phyloP scores from a whole-genome alignment of 306 rosid species.

The Delonix regia region DNA sequence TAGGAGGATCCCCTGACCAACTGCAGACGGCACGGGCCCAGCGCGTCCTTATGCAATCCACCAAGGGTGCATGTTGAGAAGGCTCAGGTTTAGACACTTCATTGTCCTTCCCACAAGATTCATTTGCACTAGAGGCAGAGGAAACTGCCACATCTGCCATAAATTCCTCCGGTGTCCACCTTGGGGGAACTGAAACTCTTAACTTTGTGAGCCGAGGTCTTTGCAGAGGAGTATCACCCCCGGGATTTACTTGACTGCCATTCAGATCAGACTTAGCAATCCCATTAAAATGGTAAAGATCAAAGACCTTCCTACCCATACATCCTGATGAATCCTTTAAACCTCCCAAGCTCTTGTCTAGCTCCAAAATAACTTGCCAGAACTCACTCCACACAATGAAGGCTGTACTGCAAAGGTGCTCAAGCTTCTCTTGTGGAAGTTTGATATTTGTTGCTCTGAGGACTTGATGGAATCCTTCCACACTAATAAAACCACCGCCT shows the following conservation, averaged over 20 bases:
- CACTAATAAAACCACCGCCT: conserved; percentile 95
- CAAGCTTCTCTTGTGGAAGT: conserved; percentile 74
- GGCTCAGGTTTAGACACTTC: conserved; percentile 82
- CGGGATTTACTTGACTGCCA: conserved; percentile 63
- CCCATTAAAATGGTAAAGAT: conserved; percentile 93
- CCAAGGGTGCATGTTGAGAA: conserved; percentile 91
- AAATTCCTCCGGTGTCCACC: conserved; percentile 98
- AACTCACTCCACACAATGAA: conserved; percentile 97
- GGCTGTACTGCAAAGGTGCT: conserved; percentile 76
- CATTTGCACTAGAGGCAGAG: conserved; percentile 57
- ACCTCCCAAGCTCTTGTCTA: conserved; percentile 88
- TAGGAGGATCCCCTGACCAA: conserved; percentile 94
- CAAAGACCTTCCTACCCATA: conserved; percentile 96
- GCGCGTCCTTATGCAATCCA: conserved; percentile 92
- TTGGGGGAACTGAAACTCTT: conserved; percentile 93
- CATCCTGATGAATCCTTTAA: conserved; percentile 90
- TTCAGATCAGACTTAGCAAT: conserved; percentile 94
- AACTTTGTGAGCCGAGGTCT: conserved; percentile 89
- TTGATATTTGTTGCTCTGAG: conserved; percentile 67
- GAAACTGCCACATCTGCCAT: conserved; percentile 81
- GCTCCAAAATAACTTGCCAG: conserved; percentile 94
- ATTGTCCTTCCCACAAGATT: conserved; percentile 55
- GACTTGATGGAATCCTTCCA: conserved; percentile 88
- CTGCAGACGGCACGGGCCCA: conserved; percentile 89
- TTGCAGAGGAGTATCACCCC: conserved; percentile 82